Evolutionary conservation across 1,284 basidiomycete genomes (phyloP).

Genomic region (Marasmius tenuissimus): DNA sequence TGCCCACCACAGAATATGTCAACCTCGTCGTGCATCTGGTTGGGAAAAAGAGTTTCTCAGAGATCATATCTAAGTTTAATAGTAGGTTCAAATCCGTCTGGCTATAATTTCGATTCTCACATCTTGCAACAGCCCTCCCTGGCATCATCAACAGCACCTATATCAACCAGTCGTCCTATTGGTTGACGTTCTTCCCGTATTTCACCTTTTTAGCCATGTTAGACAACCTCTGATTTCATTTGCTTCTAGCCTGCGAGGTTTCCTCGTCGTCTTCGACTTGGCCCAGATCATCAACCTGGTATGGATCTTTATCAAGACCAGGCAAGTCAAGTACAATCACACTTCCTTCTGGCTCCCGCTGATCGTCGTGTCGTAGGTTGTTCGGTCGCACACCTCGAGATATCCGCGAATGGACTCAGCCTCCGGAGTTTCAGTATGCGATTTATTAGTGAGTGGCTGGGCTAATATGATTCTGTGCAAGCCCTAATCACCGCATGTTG

Average conservation of each 20-base stretch:
- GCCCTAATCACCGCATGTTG: slow-evolving; percentile 12
- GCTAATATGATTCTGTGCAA: neutral
- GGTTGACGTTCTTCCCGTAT: slow-evolving; percentile 93
- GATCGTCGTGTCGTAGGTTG: slow-evolving; percentile 42
- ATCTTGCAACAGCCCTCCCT: slow-evolving; percentile 57
- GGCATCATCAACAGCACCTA: slow-evolving; percentile 75
- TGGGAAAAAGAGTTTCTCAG: slow-evolving; percentile 66
- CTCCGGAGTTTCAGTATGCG: slow-evolving; percentile 89
- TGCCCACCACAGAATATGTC: slow-evolving; percentile 50
- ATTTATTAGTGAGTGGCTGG: slow-evolving; percentile 74
- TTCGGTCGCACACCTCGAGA: slow-evolving; percentile 97
- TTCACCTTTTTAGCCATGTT: slow-evolving; percentile 25
- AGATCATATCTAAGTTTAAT: slow-evolving; percentile 68
- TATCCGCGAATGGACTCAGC: slow-evolving; percentile 95
- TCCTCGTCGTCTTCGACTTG: slow-evolving; percentile 91
- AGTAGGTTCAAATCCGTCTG: slow-evolving; percentile 41
- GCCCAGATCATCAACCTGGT: slow-evolving; percentile 93
- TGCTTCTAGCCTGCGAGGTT: slow-evolving; percentile 75
- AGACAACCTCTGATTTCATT: neutral
- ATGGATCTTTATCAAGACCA: slow-evolving; percentile 82
- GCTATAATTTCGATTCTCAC: slow-evolving; percentile 5
- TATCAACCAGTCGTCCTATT: slow-evolving; percentile 84
- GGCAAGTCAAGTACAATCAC: slow-evolving; percentile 1
- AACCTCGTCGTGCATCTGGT: slow-evolving; percentile 69
- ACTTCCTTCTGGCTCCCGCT: neutral